Base-by-base conservation (phyloP, 2,329 filamentous ascomycete genomes). In the Corynespora cassiicola region DNA sequence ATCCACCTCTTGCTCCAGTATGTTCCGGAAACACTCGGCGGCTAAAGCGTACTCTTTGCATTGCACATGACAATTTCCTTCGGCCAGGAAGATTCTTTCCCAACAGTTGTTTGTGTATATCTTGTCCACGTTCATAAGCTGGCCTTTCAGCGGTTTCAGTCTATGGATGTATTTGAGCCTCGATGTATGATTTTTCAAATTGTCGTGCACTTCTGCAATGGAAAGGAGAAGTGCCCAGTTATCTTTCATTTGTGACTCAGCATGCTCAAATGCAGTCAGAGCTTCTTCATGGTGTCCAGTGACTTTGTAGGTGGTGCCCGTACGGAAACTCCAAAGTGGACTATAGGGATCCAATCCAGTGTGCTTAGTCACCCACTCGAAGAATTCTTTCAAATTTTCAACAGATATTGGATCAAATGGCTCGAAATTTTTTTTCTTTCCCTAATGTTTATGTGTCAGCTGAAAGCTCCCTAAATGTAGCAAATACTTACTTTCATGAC, bases 61-160 rank as follows among this genome's bases (percentile, higher is more conserved):
- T 14, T 39, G 12, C 19, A 17, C 19, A 14, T 31, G 22, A 18
- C 10, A 31, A 18, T 26, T 27, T 7, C 36, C 36, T 22, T 39
- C 36, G 6, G 28, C 12, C 3, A 31, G 16, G 19, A 32, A 15
- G 7, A 39, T n/a, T 5, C 15, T 25, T 10, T 5, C 5, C 36
- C 36, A 39, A 29, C 32, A 39, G 6, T 23, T 11, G 6, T 26
- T 12, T 17, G 10, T 39, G 36, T 31, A 39, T 10, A 31, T 14
- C 8, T 26, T 25, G 8, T 37, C 18, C 5, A 34, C 33, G 7
- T 37, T 34, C 15, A 42, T 16, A 11, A 37, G 14, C 18, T 27
- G 8, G 21, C 30, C 6, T 9, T 19, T 10, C n/a, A 33, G 9
- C 12, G 20, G 15, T n/a, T 42, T 42, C 7, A 37, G 14, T 25